Base-by-base conservation (phyloP, 495 filamentous ascomycete species). In the Jackrogersella minutella region DNA sequence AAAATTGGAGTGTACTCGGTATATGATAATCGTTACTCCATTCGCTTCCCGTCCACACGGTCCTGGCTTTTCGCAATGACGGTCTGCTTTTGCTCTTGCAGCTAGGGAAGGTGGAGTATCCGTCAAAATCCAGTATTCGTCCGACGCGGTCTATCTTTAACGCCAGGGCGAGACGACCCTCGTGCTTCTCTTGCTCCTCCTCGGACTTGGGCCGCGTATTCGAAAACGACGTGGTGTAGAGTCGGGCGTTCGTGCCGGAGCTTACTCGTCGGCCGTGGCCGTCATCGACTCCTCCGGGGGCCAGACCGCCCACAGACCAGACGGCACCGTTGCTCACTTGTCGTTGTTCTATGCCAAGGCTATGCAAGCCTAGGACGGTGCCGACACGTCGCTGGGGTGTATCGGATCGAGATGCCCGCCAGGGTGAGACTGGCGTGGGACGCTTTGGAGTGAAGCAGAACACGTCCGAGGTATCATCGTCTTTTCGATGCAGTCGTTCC, bases 281-380 rank as follows among this genome's bases (percentile, higher is more conserved):
- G 72, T 89, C 80, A 49, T 87, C 73, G 16, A 89, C 74, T 7
- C 84, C 84, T 11, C 81, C 81, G 19, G 82, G 81, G 41, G 85
- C 84, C 24, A 82, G 67, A 24, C 92, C 91, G 14, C 93, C 91
- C 13, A 95, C 90, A 4, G 86, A 85, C 93, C 93, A 96, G n/a
- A 94, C 82, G 33, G 86, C 83, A 0, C 90, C 91, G 47, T 78
- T 66, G 74, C 91, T 95, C 47, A 87, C 78, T 53, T 83, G 81
- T 30, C 79, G 70, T 6, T 79, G 69, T 10, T 80, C 76, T 17
- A 62, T 60, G 46, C 72, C 67, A 7, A 62, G 62, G 43, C 72
- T 68, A 4, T 74, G 58, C 2, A 76, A 64, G 0, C 74, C 74
- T 22, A 82, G 61, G n/a, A 81, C 70, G 22, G 60, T 80, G 50